Base-by-base conservation (phyloP, 371 early-diverging fungal species). In the Mortierella sp. region DNA sequence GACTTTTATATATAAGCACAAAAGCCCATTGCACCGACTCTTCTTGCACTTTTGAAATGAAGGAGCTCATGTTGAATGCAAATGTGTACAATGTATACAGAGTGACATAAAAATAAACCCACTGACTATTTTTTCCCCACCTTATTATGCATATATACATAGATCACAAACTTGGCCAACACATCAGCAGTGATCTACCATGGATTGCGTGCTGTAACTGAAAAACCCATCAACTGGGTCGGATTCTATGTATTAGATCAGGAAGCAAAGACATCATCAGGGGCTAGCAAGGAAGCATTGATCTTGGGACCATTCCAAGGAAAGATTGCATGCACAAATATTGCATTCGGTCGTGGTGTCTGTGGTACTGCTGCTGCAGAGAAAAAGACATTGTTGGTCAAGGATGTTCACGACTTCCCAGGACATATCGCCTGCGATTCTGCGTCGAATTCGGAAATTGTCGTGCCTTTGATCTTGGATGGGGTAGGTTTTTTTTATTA, bases 351-450 rank as follows among this genome's bases (percentile, higher is more conserved):
- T 24, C 90, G 90, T 43, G 97, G 97, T 22, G 97, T 97, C 14
- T 96, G 96, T 85, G 97, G 97, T n/a, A 88, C 93, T 4, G 93
- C 94, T 1, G 96, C 96, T 5, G 66, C 68, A 3, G 84, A 83
- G 43, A 76, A 83, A 30, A 12, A 78, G 66, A 87, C 94, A 0
- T 85, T 92, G 64, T 69, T 96, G 3, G 92, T 97, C 49, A 72
- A 83, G 62, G 92, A 97, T 75, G 96, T 96, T 30, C 94, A 95
- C 79, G 86, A 87, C 49, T 96, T 96, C 68, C 91, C 93, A 9
- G 96, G 96, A 24, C 97, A 97, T 86, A 97, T 97, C 83, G 96
- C 97, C 2, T 97, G 97, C 73, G 97, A 97, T 84, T 87, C 95
- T 16, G 93, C 92, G 8, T 92, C 93, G n/a, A 89, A 92, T 72